These are phyloP conservation scores for Colletotrichum cuscutae DNA, from an alignment of 2,329 filamentous ascomycete genomes.

Conservation along the genomic window DNA sequence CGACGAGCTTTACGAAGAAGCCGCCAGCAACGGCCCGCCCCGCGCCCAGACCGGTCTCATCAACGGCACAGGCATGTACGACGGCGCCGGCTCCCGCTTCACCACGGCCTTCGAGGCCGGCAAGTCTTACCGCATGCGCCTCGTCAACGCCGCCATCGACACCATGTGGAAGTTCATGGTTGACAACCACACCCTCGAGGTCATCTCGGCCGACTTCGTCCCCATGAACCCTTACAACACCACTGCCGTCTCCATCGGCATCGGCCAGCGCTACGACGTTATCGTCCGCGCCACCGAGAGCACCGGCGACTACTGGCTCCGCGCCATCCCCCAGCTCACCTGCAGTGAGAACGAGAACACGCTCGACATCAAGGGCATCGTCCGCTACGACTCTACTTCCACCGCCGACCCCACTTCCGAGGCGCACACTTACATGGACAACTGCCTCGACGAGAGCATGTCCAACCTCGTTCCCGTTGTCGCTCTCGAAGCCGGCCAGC, in stretches of 20 bases:
- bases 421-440: conserved; percentile 37
- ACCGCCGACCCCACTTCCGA: conserved; percentile 40
- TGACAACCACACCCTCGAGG: conserved; percentile 65
- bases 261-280: conserved; percentile 60
- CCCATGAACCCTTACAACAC: conserved; percentile 66
- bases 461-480: conserved; percentile 47
- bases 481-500: conserved; percentile 41
- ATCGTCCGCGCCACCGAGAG: conserved; percentile 54
- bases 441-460: conserved; percentile 48
- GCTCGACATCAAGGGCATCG: conserved; percentile 59
- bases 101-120: conserved; percentile 52
- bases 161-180: conserved; percentile 60
- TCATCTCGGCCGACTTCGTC: conserved; percentile 68
- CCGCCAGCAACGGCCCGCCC: conserved; percentile 45
- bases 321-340: conserved; percentile 52
- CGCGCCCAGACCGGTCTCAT: conserved; percentile 56
- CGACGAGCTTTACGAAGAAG: conserved; percentile 46
- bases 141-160: conserved; percentile 59
- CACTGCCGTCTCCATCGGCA: conserved; percentile 57
- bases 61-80: conserved; percentile 53
- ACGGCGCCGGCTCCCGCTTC: conserved; percentile 46
- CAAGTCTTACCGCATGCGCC: conserved; percentile 56
- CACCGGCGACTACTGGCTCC: conserved; percentile 58
- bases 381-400: conserved; percentile 50
- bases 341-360: conserved; percentile 53